Conservation (phyloP, 257 asterid species). For the Nicotiana otophora region DNA sequence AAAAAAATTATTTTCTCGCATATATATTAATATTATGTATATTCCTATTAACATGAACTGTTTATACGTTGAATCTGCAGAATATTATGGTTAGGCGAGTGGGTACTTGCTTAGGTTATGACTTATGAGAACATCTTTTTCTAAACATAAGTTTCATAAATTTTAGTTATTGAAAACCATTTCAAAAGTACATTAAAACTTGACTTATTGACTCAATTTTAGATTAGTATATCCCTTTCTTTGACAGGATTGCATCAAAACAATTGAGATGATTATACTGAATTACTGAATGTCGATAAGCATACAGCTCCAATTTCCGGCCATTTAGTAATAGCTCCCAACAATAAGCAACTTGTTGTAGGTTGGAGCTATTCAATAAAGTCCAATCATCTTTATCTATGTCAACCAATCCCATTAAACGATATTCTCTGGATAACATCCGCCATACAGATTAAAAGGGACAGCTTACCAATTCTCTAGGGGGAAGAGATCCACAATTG, state of each 20-base stretch:
- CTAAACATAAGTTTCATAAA: too few relatives aligned
- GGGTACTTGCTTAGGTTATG: too few relatives aligned
- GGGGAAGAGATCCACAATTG: neutral
- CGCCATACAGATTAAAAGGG: neutral
- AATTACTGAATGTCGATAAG: neutral
- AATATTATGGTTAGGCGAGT: too few relatives aligned
- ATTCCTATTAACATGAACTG: too few relatives aligned
- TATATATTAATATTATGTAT: too few relatives aligned
- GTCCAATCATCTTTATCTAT: neutral
- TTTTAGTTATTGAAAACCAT: too few relatives aligned
- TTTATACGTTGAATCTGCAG: too few relatives aligned
- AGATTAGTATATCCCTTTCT: neutral
- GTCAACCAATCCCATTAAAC: neutral
- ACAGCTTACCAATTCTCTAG: neutral
- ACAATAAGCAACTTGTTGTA: neutral
- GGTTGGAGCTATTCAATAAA: neutral
- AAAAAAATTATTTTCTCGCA: too few relatives aligned
- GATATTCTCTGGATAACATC: neutral
- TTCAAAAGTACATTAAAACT: too few relatives aligned
- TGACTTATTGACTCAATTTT: too few relatives aligned
- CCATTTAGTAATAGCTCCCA: neutral
- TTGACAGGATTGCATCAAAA: neutral
- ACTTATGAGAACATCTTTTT: too few relatives aligned
- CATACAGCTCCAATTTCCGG: neutral
- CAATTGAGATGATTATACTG: too few relatives aligned